phyloP scores from a whole-genome alignment of 345 rosid species.

The Eucalyptus polyanthemos region DNA sequence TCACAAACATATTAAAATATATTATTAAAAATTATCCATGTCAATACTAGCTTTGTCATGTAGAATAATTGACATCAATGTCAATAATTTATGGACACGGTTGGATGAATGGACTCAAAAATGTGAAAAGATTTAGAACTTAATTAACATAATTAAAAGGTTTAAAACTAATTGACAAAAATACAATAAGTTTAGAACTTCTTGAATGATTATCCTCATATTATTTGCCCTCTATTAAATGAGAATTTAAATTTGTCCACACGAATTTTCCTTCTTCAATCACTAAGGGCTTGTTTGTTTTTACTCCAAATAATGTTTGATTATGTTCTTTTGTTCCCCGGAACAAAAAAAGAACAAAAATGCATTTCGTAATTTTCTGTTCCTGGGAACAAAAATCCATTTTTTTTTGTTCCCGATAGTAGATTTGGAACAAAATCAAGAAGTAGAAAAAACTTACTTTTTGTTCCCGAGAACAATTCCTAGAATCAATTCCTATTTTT shows the following conservation, averaged over 20 bases:
- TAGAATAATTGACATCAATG: rapidly evolving
- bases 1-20: no score
- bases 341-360: no score
- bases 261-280: background rate
- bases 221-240: background rate
- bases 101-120: no score
- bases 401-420: rapidly evolving
- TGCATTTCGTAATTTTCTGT: no score
- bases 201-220: background rate
- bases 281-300: background rate
- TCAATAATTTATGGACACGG: rapidly evolving
- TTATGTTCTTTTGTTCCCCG: rapidly evolving
- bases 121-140: background rate
- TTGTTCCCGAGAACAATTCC: rapidly evolving
- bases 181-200: no score
- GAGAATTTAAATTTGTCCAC: background rate
- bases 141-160: background rate
- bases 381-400: no score
- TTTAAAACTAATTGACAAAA: no score
- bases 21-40: background rate
- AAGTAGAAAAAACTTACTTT: no score
- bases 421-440: no score
- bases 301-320: no score
- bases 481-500: no score
- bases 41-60: no score